These are phyloP conservation scores for Plectranthus barbatus DNA, from an alignment of 257 asterid genomes.

Conservation along the genomic window DNA sequence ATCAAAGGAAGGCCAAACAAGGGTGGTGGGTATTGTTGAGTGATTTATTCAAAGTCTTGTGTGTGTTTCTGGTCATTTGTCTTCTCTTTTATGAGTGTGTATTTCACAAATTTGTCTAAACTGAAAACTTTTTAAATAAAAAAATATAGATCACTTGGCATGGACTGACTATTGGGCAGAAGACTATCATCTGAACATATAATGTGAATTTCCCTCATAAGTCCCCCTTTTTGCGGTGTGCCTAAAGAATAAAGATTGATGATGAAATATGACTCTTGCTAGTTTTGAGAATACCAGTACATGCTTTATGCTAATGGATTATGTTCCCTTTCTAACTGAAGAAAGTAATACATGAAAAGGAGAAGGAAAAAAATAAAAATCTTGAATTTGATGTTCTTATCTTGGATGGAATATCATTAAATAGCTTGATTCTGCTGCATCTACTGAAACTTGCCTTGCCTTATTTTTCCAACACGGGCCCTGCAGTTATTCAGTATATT, in stretches of 20 bases:
- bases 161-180: not conserved
- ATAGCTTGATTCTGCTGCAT: conserved; percentile 7
- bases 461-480: not conserved
- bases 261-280: not conserved
- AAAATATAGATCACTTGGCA: not conserved
- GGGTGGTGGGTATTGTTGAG: not conserved
- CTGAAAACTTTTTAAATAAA: not conserved
- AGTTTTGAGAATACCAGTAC: not conserved
- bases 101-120: not conserved
- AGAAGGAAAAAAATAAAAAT: not conserved
- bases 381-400: conserved; percentile 3
- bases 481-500: conserved; percentile 2
- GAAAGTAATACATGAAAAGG: not conserved
- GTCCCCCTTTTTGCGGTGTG: not conserved
- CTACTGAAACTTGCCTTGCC: not conserved
- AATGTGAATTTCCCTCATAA: not conserved
- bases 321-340: not conserved
- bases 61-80: not conserved
- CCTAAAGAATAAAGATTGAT: not conserved
- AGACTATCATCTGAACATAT: not conserved
- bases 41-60: not conserved
- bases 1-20: not conserved
- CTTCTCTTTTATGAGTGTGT: not conserved
- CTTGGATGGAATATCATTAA: not conserved
- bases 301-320: not conserved